Evolutionary conservation across 2,329 filamentous ascomycete genomes (phyloP).

Genomic region (Aspergillus floridensis): DNA sequence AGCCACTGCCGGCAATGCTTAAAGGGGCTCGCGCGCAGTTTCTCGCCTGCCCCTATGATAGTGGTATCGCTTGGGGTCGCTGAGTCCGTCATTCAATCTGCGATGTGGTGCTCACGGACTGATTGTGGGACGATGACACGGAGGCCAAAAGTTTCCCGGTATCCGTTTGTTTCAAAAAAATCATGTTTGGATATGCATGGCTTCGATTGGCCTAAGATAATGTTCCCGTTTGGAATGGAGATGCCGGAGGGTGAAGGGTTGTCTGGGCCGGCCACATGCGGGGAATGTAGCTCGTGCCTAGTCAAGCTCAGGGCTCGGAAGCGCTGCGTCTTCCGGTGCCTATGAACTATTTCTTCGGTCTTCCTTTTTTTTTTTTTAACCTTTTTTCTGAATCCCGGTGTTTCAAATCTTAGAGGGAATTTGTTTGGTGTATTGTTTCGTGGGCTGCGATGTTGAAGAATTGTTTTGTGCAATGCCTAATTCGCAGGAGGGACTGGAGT

Average conservation of each 20-base stretch:
- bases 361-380: conserved; percentile 6
- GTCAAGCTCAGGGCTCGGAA: conserved; percentile 14
- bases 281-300: conserved; percentile 34
- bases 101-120: neutral
- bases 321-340: neutral
- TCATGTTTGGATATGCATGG: conserved; percentile 9
- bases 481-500: conserved; percentile 23
- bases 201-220: conserved; percentile 17
- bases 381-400: conserved; percentile 13
- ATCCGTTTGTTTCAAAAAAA: neutral
- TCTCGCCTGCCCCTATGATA: neutral
- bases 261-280: conserved; percentile 32
- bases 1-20: conserved; percentile 32
- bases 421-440: conserved; percentile 15
- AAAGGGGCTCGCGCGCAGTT: conserved; percentile 11
- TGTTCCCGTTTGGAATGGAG: conserved; percentile 11
- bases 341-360: neutral
- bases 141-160: neutral
- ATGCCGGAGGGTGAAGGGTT: conserved; percentile 7
- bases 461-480: conserved; percentile 23
- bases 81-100: neutral
- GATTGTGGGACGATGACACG: neutral
- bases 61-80: neutral
- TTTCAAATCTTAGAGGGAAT: conserved; percentile 4
- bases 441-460: conserved; percentile 18